These are phyloP conservation scores for Spergularia marina DNA, from an alignment of 148 eudicot species.

Conservation along the genomic window DNA sequence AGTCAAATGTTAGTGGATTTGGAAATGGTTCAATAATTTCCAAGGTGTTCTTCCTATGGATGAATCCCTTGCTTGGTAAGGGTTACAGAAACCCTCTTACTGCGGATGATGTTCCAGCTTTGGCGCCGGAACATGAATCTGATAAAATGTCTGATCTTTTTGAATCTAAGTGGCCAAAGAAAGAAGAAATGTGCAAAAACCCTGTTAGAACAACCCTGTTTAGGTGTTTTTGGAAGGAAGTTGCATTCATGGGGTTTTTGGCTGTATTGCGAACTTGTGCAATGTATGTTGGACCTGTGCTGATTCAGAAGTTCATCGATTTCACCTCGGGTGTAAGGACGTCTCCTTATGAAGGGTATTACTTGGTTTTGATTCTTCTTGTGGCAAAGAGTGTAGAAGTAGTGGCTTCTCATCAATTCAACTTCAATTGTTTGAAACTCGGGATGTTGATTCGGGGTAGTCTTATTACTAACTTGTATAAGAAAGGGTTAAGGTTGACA, in stretches of 20 bases:
- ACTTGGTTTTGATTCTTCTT: slow-evolving; percentile 58
- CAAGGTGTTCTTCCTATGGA: slow-evolving; percentile 71
- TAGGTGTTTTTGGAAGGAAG: slow-evolving; percentile 78
- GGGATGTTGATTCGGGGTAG: slow-evolving; percentile 85
- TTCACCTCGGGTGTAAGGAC: slow-evolving; percentile 62
- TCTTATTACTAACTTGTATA: slow-evolving; percentile 74
- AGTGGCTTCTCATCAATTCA: slow-evolving; percentile 71
- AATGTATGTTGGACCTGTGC: slow-evolving; percentile 75
- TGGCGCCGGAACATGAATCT: slow-evolving; percentile 71
- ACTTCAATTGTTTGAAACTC: slow-evolving; percentile 70
- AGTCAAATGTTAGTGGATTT: slow-evolving; percentile 45
- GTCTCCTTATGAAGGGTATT: slow-evolving; percentile 78
- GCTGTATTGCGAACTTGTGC: slow-evolving; percentile 72
- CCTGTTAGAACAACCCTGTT: slow-evolving; percentile 69
- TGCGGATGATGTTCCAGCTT: slow-evolving; percentile 62
- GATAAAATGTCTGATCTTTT: slow-evolving; percentile 64
- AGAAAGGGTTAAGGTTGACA: slow-evolving; percentile 72
- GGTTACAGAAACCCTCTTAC: slow-evolving; percentile 64
- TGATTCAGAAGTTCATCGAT: slow-evolving; percentile 65
- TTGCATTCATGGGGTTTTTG: slow-evolving; percentile 60
- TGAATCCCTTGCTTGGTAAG: slow-evolving; percentile 70
- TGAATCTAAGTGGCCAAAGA: slow-evolving; percentile 72
- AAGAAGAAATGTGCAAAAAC: slow-evolving; percentile 58
- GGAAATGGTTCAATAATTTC: slow-evolving; percentile 68
- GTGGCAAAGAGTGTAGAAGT: slow-evolving; percentile 75